Conservation (phyloP, 768 basidiomycete genomes). For the Mycena vulgaris region DNA sequence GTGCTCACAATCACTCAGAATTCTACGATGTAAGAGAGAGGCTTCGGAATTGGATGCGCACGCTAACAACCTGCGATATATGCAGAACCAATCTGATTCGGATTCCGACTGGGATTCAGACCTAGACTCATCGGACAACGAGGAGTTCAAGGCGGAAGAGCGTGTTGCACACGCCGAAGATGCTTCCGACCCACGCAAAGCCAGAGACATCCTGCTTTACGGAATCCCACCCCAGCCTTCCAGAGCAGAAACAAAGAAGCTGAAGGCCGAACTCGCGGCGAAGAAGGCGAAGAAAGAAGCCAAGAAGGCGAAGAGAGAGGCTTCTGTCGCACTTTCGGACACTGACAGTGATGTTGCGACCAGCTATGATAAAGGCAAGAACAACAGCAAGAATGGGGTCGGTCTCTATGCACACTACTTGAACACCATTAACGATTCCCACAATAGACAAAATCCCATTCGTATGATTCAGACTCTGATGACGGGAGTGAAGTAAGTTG, state of each 20-base stretch:
- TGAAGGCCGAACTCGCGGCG: background rate
- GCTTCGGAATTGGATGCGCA: background rate
- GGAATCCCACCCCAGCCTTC: constrained; percentile 18
- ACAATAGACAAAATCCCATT: background rate
- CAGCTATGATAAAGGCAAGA: background rate
- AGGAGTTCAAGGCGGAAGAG: constrained; percentile 11
- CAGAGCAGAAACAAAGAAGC: constrained; percentile 4
- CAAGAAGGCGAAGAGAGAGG: constrained; percentile 1
- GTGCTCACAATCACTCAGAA: constrained; percentile 5
- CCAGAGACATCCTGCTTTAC: constrained; percentile 20
- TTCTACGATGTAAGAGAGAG: constrained; percentile 11
- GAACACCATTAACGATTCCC: background rate
- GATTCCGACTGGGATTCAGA: constrained; percentile 23
- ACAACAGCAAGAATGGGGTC: no score
- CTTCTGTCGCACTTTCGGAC: background rate
- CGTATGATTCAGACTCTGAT: background rate
- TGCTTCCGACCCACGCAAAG: constrained; percentile 2
- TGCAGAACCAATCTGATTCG: constrained; percentile 1
- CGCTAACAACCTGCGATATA: background rate
- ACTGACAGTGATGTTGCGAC: background rate
- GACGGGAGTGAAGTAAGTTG: background rate
- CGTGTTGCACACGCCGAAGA: constrained; percentile 14
- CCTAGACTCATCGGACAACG: background rate
- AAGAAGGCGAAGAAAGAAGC: constrained; percentile 17
- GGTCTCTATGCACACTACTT: background rate